Base-by-base conservation (phyloP, 2,329 filamentous ascomycete genomes). In the Botrytis medusae region DNA sequence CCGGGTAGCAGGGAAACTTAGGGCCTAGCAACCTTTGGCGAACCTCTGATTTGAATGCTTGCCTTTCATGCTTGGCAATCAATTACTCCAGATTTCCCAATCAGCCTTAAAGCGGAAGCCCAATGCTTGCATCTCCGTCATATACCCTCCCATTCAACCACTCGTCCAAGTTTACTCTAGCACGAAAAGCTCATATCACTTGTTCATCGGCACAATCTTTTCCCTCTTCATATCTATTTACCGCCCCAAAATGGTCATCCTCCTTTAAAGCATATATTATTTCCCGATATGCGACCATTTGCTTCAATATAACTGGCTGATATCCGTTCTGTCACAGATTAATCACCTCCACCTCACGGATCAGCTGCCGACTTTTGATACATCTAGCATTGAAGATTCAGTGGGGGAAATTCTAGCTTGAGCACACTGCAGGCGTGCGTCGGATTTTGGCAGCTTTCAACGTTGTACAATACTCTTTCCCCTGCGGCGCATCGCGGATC, bases 81-180 rank as follows among this genome's bases (percentile, higher is more conserved):
- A 69, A 75, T 76, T 78, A 79, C 78, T 79, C 78, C 79, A 79
- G 79, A 79, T 77, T 78, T 79, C 75, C 77, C 77, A 79, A 80
- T 79, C 79, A 80, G 79, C 79, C 79, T 80, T 80, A 80, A 79
- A 79, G 76, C 76, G 75, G 78, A 78, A 68, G 76, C 73, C 76
- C 74, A 78, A 78, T 79, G 78, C 79, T 76, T 76, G 75, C 72
- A 69, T 75, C 69, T 77, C 78, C 76, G 75, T 77, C 75, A 77
- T 77, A 79, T 79, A 76, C 76, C 76, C 78, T 77, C 71, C 75
- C 72, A 74, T 73, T 70, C 60, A 73, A 69, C 72, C 74, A 75
- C 74, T 73, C 76, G 72, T 75, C 62, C 77, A 75, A 73, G 44
- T 67, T n/a, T 59, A 72, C 65, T 71, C 75, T 74, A 68, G 46